Evolutionary conservation across 2,329 filamentous ascomycete genomes (phyloP), one percentile per base, ranked within the genome.

Genomic region (Aspergillus latus): DNA sequence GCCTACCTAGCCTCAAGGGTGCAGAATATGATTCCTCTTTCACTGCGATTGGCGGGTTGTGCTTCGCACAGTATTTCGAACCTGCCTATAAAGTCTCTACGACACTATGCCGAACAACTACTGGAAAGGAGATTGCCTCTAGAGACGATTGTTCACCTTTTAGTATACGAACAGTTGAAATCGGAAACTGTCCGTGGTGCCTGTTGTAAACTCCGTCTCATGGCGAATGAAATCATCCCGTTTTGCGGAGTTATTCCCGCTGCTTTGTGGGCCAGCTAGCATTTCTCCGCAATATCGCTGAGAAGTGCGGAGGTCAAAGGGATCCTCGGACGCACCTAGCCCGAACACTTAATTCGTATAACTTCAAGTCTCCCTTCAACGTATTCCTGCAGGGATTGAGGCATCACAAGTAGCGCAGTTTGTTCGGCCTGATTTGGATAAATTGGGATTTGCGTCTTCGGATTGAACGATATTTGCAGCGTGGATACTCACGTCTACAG

Each of bases 241-340:
- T 2, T 32, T 16, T 49, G 13, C 37, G 49, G 54, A 52, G 49
- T 36, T 44, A 47, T 36, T 15, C 43, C 57, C 50, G 57, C 9
- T 57, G 57, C 54, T 39, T 39, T 47, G 34, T 37, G 39, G 39
- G 15, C 39, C 29, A 34, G 39, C 10, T 30, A 32, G 26, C 42
- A 11, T 21, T 54, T 53, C 59, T 60, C 59, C 59, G 53, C 56
- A 57, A 49, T 52, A 52, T 45, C 40, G 43, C 44, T 45, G 40
- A 15, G 49, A 49, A 55, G 32, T 50, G 51, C 48, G 52, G 56
- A 54, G 42, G 28, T n/a, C 26, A 21, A 34, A 45, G 32, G 39
- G n/a, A 44, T 30, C 50, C 47, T 49, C 51, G 52, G 52, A 46
- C 44, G 16, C 36, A 42, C 36, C 37, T 49, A 13, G 36, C 39